Percentiles rank a stretch among this genome's conserved stretches.
Conservation (phyloP, 2,329 filamentous ascomycete species). For the Fusarium mangiferae region DNA sequence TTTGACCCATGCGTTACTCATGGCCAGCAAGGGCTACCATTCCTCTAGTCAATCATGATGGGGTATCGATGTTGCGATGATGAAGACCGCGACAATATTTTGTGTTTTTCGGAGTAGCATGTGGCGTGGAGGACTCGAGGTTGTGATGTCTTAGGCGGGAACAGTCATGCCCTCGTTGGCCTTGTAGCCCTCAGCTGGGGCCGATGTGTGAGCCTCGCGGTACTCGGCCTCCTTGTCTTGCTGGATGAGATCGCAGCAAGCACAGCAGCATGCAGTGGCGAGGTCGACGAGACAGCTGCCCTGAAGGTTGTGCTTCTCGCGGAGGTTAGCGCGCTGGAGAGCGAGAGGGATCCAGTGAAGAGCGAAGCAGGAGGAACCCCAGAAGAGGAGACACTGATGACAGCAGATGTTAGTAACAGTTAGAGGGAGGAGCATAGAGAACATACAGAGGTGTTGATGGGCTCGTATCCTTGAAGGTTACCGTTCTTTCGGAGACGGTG, state of each 20-base stretch:
- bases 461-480: constrained; percentile 56
- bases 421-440: fast-evolving
- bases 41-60: not conserved
- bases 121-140: not conserved
- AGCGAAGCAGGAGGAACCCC: constrained; percentile 53
- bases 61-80: constrained; percentile 34
- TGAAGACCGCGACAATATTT: constrained; percentile 10
- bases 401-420: not conserved
- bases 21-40: not conserved
- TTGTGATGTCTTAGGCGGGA: constrained; percentile 6
- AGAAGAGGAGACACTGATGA: constrained; percentile 56
- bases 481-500: constrained; percentile 56
- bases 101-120: not conserved
- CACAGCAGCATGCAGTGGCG: constrained; percentile 57
- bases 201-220: constrained; percentile 44
- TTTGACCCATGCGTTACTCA: not conserved
- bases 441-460: constrained; percentile 57
- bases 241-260: constrained; percentile 58
- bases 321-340: constrained; percentile 58
- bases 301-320: constrained; percentile 57
- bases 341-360: constrained; percentile 56
- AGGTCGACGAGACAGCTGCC: constrained; percentile 57
- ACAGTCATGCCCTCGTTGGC: constrained; percentile 35
- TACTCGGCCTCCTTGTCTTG: constrained; percentile 58
- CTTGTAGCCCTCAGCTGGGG: constrained; percentile 35